These are phyloP conservation scores for Apocynum venetum DNA, from an alignment of 257 asterid genomes.

Conservation along the genomic window DNA sequence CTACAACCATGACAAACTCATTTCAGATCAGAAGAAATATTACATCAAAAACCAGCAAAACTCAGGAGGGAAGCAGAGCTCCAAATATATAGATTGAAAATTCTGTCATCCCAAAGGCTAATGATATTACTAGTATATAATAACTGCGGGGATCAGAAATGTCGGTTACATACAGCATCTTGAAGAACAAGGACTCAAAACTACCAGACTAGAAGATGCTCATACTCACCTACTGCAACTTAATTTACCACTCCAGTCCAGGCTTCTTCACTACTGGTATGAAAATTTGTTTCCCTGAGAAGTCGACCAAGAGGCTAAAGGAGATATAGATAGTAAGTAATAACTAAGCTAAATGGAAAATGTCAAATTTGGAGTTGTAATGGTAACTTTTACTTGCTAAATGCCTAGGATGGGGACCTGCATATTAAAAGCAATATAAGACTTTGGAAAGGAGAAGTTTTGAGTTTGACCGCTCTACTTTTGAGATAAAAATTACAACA, in stretches of 20 bases:
- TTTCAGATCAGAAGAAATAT: not conserved
- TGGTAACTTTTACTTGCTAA: not conserved
- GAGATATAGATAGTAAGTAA: not conserved
- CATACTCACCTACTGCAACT: not conserved
- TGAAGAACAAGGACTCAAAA: not conserved
- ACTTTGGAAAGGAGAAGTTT: not conserved
- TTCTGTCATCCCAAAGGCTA: not conserved
- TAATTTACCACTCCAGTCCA: not conserved
- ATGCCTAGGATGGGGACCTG: slow-evolving; percentile 5
- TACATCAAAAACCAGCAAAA: not conserved
- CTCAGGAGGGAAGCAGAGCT: not conserved
- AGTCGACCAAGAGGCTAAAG: not conserved
- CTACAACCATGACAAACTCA: not conserved
- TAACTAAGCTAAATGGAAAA: too few species aligned
- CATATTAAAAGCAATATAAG: not conserved
- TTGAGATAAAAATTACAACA: not conserved
- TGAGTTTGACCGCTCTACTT: slow-evolving; percentile 1
- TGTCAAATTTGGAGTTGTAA: not conserved
- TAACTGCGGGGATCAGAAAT: not conserved
- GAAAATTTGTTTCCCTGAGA: not conserved
- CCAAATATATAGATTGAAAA: not conserved
- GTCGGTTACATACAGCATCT: not conserved
- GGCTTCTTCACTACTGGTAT: not conserved
- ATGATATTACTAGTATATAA: not conserved
- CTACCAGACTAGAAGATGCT: not conserved